Base-by-base conservation (phyloP, 164 flowering plant genomes). In the Stephania yunnanensis region DNA sequence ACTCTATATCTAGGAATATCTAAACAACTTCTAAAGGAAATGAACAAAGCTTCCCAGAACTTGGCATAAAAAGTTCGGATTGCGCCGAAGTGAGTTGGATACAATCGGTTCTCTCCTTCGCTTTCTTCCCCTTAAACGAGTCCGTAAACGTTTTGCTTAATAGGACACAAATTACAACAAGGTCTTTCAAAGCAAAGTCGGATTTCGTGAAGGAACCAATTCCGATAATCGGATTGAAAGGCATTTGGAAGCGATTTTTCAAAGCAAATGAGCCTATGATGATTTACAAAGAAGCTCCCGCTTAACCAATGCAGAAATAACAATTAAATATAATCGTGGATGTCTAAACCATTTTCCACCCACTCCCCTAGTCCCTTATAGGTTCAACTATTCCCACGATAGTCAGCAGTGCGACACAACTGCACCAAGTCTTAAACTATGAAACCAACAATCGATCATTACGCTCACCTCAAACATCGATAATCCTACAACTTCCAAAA, bases 181-280 rank as follows among this genome's bases (percentile, higher is more conserved):
- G 48, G 6, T 68, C 11, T 10, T 69, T 10, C 73, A 76, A 76
- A 55, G 69, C 30, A 15, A 76, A 64, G 58, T 73, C 75, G 22
- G 78, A 76, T 29, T 76, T 42, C 36, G 72, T 77, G 11, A 45
- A 30, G 22, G 65, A 73, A n/a, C 73, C 73, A 17, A 71, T 75
- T 13, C 36, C 81, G 20, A 19, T 58, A 22, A 58, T 2, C 29
- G 82, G 70, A 10, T 46, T 80, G 8, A 70, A 76, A 48, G 76
- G 73, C 10, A 46, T 73, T 7, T 79, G 75, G 75, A 69, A 69
- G 22, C 53, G 75, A 64, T 48, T 75, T 48, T 22, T 36, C 58
- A 73, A 75, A 55, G 76, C 68, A 8, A 45, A 70, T 44, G 22
- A 0, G 3, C 46, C 44, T 11, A 1, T 22, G 22, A 48, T 74